phyloP scores from a whole-genome alignment of 345 rosid species.

The Aethionema arabicum region DNA sequence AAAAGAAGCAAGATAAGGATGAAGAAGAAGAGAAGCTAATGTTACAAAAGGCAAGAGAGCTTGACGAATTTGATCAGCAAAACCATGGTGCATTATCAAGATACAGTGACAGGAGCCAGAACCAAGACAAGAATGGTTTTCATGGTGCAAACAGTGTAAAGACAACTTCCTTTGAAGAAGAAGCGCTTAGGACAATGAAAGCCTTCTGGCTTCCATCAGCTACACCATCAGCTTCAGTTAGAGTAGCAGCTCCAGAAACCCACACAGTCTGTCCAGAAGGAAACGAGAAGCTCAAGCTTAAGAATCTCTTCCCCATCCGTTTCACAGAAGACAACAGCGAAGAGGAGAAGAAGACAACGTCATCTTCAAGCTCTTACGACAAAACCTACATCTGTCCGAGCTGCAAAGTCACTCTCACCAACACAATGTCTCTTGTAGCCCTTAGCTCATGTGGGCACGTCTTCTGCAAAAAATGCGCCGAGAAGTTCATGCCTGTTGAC shows the following conservation, averaged over 20 bases:
- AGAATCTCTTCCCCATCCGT: conserved; percentile 71
- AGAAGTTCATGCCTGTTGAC: conserved; percentile 64
- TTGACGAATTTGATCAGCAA: conserved; percentile 94
- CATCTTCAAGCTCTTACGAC: conserved; percentile 53
- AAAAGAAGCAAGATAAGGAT: conserved; percentile 75
- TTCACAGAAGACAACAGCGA: conserved; percentile 74
- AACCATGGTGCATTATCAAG: conserved; percentile 93
- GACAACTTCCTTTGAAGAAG: conserved; percentile 83
- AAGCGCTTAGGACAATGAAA: conserved; percentile 96
- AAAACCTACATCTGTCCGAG: conserved; percentile 82
- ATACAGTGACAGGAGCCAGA: conserved; percentile 63
- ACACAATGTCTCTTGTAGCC: conserved; percentile 68
- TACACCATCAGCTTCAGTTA: conserved; percentile 82
- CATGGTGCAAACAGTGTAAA: conserved; percentile 98
- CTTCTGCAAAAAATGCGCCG: conserved; percentile 93
- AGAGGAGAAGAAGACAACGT: conserved; percentile 23
- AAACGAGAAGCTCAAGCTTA: conserved; percentile 79
- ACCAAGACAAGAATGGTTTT: conserved; percentile 76
- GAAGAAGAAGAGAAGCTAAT: conserved; percentile 74
- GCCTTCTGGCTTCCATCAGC: conserved; percentile 99
- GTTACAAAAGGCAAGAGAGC: conserved; percentile 76
- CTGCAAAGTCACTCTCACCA: conserved; percentile 92
- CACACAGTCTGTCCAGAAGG: conserved; percentile 86
- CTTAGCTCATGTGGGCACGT: conserved; percentile 93
- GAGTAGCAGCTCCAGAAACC: conserved; percentile 67